Evolutionary conservation across 768 basidiomycete genomes (phyloP).

Genomic region (Lentinus tigrinus): DNA sequence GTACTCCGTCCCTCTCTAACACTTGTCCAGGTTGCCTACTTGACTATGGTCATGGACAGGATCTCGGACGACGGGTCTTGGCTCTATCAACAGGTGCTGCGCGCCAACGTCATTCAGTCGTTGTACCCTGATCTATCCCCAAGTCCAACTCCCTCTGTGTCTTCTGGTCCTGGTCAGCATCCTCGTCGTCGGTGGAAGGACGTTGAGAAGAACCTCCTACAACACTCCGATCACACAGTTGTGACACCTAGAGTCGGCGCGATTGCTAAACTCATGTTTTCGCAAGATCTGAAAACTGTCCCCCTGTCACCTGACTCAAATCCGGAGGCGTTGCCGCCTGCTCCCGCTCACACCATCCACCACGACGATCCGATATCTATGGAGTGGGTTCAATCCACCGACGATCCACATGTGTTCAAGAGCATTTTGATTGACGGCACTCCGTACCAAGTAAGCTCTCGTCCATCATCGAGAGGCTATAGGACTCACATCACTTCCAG

Average conservation of each 20-base stretch:
- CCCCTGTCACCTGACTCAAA: neutral
- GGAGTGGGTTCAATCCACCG: slow-evolving; percentile 32
- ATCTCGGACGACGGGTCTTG: neutral
- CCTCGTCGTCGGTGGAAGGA: neutral
- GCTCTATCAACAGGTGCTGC: neutral
- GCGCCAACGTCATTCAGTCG: neutral
- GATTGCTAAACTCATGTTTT: slow-evolving; percentile 11
- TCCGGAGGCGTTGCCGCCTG: neutral
- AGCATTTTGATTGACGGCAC: slow-evolving; percentile 58
- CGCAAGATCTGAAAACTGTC: neutral
- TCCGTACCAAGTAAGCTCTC: slow-evolving; percentile 47
- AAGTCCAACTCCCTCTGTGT: neutral
- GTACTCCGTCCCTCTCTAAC: neutral
- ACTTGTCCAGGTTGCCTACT: neutral
- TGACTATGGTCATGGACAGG: neutral
- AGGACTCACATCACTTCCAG: too few relatives aligned
- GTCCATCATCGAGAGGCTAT: too few relatives aligned
- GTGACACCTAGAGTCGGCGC: slow-evolving; percentile 15
- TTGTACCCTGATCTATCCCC: neutral
- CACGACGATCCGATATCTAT: slow-evolving; percentile 30
- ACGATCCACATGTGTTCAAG: slow-evolving; percentile 35
- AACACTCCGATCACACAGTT: slow-evolving; percentile 35
- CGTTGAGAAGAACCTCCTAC: slow-evolving; percentile 34
- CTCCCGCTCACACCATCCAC: slow-evolving; percentile 6
- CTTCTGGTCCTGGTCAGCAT: neutral